Base-by-base conservation (phyloP, 331 rosid genomes). In the Quercus lobata region DNA sequence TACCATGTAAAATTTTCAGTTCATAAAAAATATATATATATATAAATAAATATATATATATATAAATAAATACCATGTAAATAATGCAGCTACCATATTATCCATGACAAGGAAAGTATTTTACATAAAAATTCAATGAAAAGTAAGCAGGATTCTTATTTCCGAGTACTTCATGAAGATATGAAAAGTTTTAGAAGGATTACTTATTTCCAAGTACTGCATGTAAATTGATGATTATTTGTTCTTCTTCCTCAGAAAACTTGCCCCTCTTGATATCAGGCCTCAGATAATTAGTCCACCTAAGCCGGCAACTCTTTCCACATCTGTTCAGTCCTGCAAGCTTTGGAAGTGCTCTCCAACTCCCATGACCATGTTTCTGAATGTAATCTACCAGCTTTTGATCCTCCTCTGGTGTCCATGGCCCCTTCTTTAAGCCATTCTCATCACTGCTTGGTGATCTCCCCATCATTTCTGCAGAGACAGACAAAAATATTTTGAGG, bases 301-400 rank as follows among this genome's bases (percentile, higher is more conserved):
- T 80, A 17, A 92, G 79, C 71, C 97, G 82, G 71, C 95, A 92
- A 74, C 95, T 92, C 82, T 90, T 92, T 2, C 95, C 95, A 76
- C 97, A 92, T 78, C 97, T 89, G 44, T 92, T 92, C 82, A 92
- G 34, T 25, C 97, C 96, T n/a, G 97, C 96, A 55, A 85, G 88
- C 61, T 86, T 85, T 34, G 97, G 96, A 61, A 90, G 89, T 17
- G 91, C 92, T 76, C 93, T 85, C 97, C 97, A 92, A 69, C 93
- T 90, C 11, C 93, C 97, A 75, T 88, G 93, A 4, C 97, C 97
- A 16, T 91, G 76, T 80, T 76, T 88, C 82, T 85, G 52, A 15
- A 92, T 82, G 85, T 80, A 65, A 44, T 85, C 84, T 41, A 83
- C 79, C 61, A 88, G 79, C 74, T 55, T 55, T 61, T 76, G 79